Base-by-base conservation (phyloP, 768 basidiomycete species). In the Agaricus bisporus region DNA sequence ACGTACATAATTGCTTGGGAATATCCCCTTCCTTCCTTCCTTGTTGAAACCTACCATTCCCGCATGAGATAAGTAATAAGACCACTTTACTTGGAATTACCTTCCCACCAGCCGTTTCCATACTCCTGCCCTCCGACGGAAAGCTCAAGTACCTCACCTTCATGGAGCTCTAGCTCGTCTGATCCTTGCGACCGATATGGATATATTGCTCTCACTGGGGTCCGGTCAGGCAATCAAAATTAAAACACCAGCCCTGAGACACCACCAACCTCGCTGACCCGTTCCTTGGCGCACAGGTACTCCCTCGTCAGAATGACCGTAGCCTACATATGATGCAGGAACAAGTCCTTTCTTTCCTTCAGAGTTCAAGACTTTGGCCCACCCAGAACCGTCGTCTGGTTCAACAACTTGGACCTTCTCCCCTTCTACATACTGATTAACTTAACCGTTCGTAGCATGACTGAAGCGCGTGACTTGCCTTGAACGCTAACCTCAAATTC, bases 81-180 rank as follows among this genome's bases (percentile, higher is more conserved):
- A 22, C 9, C 42, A 35, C 49, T 41, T 26, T 12, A 39, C 28
- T 49, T 51, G 15, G 39, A 25, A 72, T 60, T 62, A 83, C 89
- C 90, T 82, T 91, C 88, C 84, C 86, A 91, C 90, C 90, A 92
- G 26, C 87, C 89, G 51, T 87, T 82, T 26, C 78, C 86, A 63
- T 84, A 86, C 60, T 81, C 72, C 63, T 79, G 76, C 15, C 88
- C 86, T 1, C 82, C 85, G 26, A 69, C 73, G n/a, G 85, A 80
- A 56, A 92, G 73, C 60, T 85, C 79, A 47, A 91, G 68, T 38
- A 75, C 59, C 56, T 83, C 79, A 5, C 85, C 86, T 61, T 80
- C 85, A 41, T 65, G 64, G 36, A 91, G 71, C 49, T 67, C 70
- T 9, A 91, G 66, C 60, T 92, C 90, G 60, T 88, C 89, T 6